These are phyloP conservation scores for Colletotrichum sp. DNA, from an alignment of 2,329 filamentous ascomycete species.

Conservation along the genomic window DNA sequence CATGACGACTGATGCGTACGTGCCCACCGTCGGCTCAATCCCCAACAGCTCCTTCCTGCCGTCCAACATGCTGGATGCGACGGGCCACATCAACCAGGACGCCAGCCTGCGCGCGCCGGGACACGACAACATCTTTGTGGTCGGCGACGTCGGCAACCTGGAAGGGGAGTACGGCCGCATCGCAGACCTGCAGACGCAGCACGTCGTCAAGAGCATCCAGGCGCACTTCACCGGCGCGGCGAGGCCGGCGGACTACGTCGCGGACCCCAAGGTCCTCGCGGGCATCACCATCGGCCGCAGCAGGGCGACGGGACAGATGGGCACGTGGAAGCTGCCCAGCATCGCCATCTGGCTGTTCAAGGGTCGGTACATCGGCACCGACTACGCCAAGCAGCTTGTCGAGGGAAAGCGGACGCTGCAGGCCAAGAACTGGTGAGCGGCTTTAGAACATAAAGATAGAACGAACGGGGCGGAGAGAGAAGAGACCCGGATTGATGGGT, in stretches of 20 bases:
- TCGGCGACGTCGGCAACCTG: constrained; percentile 48
- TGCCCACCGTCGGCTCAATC: constrained; percentile 49
- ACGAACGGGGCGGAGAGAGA: neutral
- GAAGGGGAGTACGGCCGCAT: constrained; percentile 35
- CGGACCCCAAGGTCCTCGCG: constrained; percentile 34
- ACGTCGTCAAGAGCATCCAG: constrained; percentile 38
- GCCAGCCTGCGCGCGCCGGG: constrained; percentile 37
- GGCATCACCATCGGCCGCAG: constrained; percentile 43
- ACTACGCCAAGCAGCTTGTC: constrained; percentile 11
- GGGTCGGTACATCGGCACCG: constrained; percentile 30
- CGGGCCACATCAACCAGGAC: constrained; percentile 40
- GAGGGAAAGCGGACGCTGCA: constrained; percentile 12
- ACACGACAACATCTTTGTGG: constrained; percentile 45
- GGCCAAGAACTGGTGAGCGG: constrained; percentile 9
- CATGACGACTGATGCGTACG: constrained; percentile 46
- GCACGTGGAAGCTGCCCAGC: constrained; percentile 34
- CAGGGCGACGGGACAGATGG: constrained; percentile 36
- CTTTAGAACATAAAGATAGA: neutral
- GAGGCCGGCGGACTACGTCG: constrained; percentile 21
- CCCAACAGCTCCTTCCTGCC: constrained; percentile 52
- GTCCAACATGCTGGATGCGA: constrained; percentile 34
- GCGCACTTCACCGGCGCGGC: constrained; percentile 32
- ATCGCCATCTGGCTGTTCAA: constrained; percentile 36
- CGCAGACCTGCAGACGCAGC: constrained; percentile 35
- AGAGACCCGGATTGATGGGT: neutral